Evolutionary conservation across 345 rosid genomes (phyloP).

Genomic region (Eucalyptus paniculata): DNA sequence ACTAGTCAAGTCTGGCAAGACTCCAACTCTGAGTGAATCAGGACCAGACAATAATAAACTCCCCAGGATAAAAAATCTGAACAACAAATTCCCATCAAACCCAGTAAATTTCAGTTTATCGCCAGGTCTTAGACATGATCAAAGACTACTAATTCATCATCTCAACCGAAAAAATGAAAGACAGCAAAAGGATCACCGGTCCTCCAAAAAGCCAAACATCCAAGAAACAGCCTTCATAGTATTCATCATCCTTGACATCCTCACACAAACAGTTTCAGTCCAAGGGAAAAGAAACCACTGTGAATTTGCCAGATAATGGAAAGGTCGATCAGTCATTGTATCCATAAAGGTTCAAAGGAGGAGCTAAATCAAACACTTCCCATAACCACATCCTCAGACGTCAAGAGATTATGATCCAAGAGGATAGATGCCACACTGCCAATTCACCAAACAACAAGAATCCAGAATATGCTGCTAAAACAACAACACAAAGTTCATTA

Average conservation of each 20-base stretch:
- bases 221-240: not conserved
- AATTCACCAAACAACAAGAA: not conserved
- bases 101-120: not conserved
- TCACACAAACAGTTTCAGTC: not conserved
- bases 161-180: not conserved
- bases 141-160: not conserved
- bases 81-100: not conserved
- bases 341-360: not conserved
- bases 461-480: too few species aligned
- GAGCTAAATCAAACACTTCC: not conserved
- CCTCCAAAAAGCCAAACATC: not conserved
- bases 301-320: not conserved
- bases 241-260: not conserved
- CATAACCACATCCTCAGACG: not conserved
- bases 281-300: not conserved
- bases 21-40: not conserved
- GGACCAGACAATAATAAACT: too few species aligned
- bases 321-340: too few species aligned
- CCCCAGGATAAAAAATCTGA: not conserved
- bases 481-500: too few species aligned
- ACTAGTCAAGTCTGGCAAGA: not conserved
- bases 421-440: not conserved
- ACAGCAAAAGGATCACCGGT: not conserved
- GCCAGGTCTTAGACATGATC: not conserved
- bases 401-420: not conserved